These are phyloP conservation scores for Didymella pomorum DNA, from an alignment of 2,329 filamentous ascomycete genomes.

Conservation along the genomic window DNA sequence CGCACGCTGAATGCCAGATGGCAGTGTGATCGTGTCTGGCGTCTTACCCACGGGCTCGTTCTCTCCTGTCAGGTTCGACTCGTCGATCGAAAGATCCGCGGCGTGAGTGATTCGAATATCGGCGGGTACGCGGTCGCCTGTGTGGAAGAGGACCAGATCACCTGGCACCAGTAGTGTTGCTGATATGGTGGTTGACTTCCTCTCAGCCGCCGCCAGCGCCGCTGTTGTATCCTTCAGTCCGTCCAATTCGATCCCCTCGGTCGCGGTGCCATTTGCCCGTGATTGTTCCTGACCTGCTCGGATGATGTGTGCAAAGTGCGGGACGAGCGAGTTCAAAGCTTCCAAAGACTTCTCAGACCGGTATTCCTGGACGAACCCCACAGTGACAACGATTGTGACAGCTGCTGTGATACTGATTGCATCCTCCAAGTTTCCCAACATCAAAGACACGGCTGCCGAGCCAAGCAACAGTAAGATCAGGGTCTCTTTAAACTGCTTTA, in stretches of 20 bases:
- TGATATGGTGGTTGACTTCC: conserved; percentile 82
- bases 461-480: conserved; percentile 90
- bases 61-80: conserved; percentile 95
- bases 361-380: conserved; percentile 97
- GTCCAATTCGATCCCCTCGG: conserved; percentile 56
- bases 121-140: conserved; percentile 93
- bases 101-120: conserved; percentile 94
- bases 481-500: conserved; percentile 97
- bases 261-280: conserved; percentile 36
- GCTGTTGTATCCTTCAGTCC: conserved; percentile 62
- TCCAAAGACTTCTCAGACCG: conserved; percentile 97
- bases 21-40: conserved; percentile 64
- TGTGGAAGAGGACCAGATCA: conserved; percentile 92
- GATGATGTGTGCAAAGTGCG: conserved; percentile 95
- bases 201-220: conserved; percentile 71
- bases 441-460: conserved; percentile 85
- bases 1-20: conserved; percentile 54
- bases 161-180: conserved; percentile 89
- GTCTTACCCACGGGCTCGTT: conserved; percentile 90
- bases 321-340: conserved; percentile 90
- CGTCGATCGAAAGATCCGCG: conserved; percentile 90
- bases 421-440: conserved; percentile 94
- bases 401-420: conserved; percentile 94
- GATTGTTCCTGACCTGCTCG: conserved; percentile 56
- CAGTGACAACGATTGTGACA: conserved; percentile 94